phyloP scores from a whole-genome alignment of 179 eudicot species.

The Corrigiola litoralis region DNA sequence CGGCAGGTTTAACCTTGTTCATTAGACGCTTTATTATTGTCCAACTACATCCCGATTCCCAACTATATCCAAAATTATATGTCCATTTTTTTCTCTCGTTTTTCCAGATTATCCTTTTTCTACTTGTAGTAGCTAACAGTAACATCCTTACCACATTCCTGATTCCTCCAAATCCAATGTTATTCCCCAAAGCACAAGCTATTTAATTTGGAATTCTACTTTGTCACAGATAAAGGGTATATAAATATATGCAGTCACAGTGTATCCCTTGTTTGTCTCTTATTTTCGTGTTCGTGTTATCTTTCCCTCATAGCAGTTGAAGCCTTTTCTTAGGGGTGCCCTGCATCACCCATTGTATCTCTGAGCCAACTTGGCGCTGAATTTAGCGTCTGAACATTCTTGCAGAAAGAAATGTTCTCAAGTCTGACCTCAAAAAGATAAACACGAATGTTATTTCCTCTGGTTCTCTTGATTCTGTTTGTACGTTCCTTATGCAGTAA shows the following conservation, averaged over 20 bases:
- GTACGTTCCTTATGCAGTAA: too few species aligned
- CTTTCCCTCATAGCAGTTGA: neutral
- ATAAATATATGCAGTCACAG: neutral
- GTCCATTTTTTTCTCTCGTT: neutral
- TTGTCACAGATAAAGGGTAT: too few species aligned
- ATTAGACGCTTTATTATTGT: neutral
- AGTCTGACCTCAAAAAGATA: too few species aligned
- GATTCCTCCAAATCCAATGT: neutral
- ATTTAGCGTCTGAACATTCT: neutral
- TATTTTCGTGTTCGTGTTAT: neutral
- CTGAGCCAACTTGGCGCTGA: neutral
- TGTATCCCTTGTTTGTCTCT: neutral
- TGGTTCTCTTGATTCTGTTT: too few species aligned
- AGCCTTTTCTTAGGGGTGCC: neutral
- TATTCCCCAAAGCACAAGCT: neutral
- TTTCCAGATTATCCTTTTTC: neutral
- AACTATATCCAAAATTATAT: too few species aligned
- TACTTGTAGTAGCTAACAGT: neutral
- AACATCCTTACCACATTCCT: neutral
- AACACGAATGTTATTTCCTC: too few species aligned
- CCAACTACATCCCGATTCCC: neutral
- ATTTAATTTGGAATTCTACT: neutral
- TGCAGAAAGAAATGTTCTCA: too few species aligned
- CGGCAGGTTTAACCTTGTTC: conserved; percentile 35
- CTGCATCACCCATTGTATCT: neutral